These are phyloP conservation scores for Haplographium delicatum DNA, from an alignment of 495 filamentous ascomycete genomes.

Conservation along the genomic window DNA sequence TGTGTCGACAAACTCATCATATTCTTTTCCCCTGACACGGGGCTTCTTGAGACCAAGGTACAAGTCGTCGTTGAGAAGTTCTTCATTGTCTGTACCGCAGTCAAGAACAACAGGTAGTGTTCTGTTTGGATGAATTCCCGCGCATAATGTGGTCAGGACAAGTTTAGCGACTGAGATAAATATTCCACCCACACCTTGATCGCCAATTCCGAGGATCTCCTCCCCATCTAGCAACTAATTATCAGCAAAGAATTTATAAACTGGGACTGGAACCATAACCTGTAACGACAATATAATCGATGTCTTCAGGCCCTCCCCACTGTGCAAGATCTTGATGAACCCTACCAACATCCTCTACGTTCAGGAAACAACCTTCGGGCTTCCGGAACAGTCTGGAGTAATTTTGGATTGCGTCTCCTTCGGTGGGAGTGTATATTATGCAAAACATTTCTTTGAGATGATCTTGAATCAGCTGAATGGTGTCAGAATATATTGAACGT, in stretches of 20 bases:
- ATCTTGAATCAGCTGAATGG: constrained; percentile 50
- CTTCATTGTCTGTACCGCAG: constrained; percentile 79
- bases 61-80: constrained; percentile 70
- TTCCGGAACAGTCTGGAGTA: constrained; percentile 74
- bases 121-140: constrained; percentile 75
- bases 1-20: constrained; percentile 70
- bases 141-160: constrained; percentile 76
- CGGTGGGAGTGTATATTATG: constrained; percentile 85
- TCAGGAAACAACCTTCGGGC: constrained; percentile 64
- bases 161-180: constrained; percentile 82
- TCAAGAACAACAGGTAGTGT: constrained; percentile 83
- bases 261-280: constrained; percentile 35
- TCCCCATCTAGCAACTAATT: constrained; percentile 32
- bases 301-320: constrained; percentile 65
- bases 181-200: constrained; percentile 86
- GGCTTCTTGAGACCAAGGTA: constrained; percentile 71
- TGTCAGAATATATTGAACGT: too few species aligned
- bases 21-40: constrained; percentile 63
- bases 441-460: constrained; percentile 83
- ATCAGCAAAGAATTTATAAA: background rate
- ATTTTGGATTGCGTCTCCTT: constrained; percentile 85
- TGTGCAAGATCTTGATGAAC: constrained; percentile 59
- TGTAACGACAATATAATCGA: constrained; percentile 87
- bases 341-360: constrained; percentile 49
- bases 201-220: constrained; percentile 83